A percentile compares a stretch with the other conserved stretches of the same genome.
Evolutionary conservation across 2,329 filamentous ascomycete species (phyloP).

Genomic region (Sarocladium strictum): DNA sequence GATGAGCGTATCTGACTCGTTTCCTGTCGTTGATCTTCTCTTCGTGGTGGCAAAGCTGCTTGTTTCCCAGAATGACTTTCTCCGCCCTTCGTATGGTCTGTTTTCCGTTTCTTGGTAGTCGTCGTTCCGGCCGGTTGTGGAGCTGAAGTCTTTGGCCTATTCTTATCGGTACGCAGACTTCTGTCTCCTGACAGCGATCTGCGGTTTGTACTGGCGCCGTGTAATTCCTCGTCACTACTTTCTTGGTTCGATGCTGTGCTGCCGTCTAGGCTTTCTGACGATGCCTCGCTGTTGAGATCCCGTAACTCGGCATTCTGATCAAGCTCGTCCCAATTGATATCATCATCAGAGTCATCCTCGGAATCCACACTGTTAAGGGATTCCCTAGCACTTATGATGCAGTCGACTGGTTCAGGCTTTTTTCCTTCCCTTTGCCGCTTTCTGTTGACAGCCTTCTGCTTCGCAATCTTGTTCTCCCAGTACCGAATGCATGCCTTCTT

Average conservation of each 20-base stretch:
- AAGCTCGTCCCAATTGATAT: neutral
- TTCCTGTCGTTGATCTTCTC: too few species aligned
- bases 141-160: too few species aligned
- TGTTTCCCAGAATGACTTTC: too few species aligned
- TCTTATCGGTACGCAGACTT: too few species aligned
- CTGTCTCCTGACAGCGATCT: too few species aligned
- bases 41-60: too few species aligned
- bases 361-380: neutral
- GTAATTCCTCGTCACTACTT: neutral
- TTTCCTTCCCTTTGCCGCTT: neutral
- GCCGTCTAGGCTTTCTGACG: neutral
- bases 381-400: neutral
- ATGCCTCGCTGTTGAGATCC: slow-evolving; percentile 4
- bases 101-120: too few species aligned
- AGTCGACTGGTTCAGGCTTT: neutral
- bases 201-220: too few species aligned
- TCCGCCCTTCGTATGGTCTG: too few species aligned
- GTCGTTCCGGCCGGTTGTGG: too few species aligned
- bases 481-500: slow-evolving; percentile 24
- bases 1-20: too few species aligned
- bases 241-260: neutral
- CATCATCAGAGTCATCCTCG: slow-evolving; percentile 9
- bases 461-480: neutral
- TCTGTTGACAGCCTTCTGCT: neutral
- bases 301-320: slow-evolving; percentile 5